Evolutionary conservation across 176 grass and related monocot species (phyloP), one percentile per base, ranked within the genome.

Genomic region (Oryza brachyantha): DNA sequence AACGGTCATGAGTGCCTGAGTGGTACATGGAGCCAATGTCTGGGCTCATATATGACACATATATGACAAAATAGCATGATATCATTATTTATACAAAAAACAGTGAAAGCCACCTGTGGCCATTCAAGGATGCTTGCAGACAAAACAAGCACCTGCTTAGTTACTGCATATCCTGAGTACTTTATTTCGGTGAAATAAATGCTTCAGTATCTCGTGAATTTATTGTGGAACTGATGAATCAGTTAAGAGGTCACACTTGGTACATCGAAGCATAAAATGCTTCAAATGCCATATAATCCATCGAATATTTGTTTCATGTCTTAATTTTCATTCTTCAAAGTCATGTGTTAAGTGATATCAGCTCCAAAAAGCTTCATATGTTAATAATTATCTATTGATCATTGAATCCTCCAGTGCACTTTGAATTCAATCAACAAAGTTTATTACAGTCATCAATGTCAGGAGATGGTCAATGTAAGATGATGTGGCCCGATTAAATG

Each of bases 1-100:
- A 63, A 71, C 63, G 36, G 32, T 58, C 16, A 75, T 58, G 27
- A 36, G 79, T 36, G n/a, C 16, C 66, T 58, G 27, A 36, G 79
- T 36, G n/a, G 65, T 24, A n/a, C 19, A 25, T n/a, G 43, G 32
- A 66, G 17, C 2, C 10, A 50, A 24, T 16, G 24, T 32, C 28
- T 66, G 12, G 21, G 64, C 41, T 13, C 32, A 76, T 25, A 14
- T 70, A 55, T 32, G n/a, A n/a, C n/a, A n/a, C n/a, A n/a, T n/a
- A n/a, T n/a, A n/a, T 34, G 5, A 17, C 3, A 4, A 77, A 31
- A 38, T 71, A 87, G 10, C 1, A 13, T 5, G 27, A 52, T 57
- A n/a, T n/a, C n/a, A n/a, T 24, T 77, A 42, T n/a, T 60, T 66
- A 4, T 21, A 8, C 13, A 26, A 73, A 72, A 52, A 40, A 62